These are phyloP conservation scores for Cardiospermum halicacabum DNA, from an alignment of 345 rosid species.

Conservation along the genomic window DNA sequence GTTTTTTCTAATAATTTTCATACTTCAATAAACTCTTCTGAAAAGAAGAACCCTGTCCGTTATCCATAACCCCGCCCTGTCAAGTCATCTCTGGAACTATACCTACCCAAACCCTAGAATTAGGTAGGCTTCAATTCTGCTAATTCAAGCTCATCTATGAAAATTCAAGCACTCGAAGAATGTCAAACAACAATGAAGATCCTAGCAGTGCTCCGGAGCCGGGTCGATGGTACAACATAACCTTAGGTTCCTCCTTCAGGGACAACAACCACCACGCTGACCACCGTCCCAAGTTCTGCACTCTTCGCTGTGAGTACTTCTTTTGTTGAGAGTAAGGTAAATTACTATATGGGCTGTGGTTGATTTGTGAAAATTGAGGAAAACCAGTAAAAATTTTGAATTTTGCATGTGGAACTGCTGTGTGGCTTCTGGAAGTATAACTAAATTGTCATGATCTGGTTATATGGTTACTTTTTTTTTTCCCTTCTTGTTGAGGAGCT, in stretches of 20 bases:
- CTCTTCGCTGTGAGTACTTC: constrained; percentile 54
- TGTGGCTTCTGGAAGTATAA: no score
- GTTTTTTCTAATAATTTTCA: neutral
- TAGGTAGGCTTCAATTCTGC: constrained; percentile 2
- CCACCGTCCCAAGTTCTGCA: constrained; percentile 50
- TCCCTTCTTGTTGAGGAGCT: no score
- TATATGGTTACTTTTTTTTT: no score
- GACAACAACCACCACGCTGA: constrained; percentile 27
- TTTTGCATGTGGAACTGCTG: neutral
- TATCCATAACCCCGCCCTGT: neutral
- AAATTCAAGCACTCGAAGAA: constrained; percentile 6
- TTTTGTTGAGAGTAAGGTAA: neutral
- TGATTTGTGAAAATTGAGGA: neutral
- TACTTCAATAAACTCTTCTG: neutral
- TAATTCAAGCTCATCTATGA: constrained; percentile 4
- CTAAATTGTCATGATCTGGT: no score
- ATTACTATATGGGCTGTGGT: constrained; percentile 8
- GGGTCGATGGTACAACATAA: constrained; percentile 62
- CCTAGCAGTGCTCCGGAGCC: constrained; percentile 58
- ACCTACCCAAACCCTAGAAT: constrained; percentile 15
- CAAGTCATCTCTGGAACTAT: neutral
- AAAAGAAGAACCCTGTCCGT: constrained; percentile 19
- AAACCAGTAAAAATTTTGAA: neutral
- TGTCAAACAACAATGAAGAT: constrained; percentile 39
- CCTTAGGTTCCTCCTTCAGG: constrained; percentile 60